Evolutionary conservation across 2,329 filamentous ascomycete species (phyloP).

Genomic region (Paecilomyces fulvus): DNA sequence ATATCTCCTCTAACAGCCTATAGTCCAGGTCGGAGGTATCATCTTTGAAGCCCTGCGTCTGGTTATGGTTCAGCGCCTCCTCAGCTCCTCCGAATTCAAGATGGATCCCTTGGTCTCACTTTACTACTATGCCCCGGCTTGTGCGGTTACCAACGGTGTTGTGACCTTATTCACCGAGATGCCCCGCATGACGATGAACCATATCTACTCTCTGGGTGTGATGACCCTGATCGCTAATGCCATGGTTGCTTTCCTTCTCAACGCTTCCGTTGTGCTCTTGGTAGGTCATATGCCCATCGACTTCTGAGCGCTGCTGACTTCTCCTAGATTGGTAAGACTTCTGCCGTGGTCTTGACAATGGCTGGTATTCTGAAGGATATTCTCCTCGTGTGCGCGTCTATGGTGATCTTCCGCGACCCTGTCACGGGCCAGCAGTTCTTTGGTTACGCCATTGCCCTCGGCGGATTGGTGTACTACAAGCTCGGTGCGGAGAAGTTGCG

Average conservation of each 20-base stretch:
- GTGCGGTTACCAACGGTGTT: constrained; percentile 68
- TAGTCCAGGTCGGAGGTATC: constrained; percentile 64
- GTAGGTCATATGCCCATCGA: constrained; percentile 42
- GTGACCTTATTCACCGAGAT: constrained; percentile 62
- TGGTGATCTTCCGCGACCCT: constrained; percentile 68
- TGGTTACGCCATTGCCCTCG: constrained; percentile 68
- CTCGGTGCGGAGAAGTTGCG: constrained; percentile 58
- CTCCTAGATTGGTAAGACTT: constrained; percentile 73
- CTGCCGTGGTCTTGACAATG: constrained; percentile 74
- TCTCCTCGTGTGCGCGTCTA: constrained; percentile 66
- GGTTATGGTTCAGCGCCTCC: constrained; percentile 76
- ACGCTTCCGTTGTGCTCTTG: constrained; percentile 74
- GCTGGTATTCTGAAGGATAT: constrained; percentile 85
- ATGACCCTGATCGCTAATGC: constrained; percentile 64
- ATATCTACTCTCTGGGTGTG: constrained; percentile 59
- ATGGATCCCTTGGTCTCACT: constrained; percentile 84
- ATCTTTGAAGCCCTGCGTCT: constrained; percentile 72
- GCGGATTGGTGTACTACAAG: constrained; percentile 60
- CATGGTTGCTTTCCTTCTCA: constrained; percentile 69
- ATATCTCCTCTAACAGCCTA: too few relatives aligned
- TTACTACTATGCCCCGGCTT: constrained; percentile 84
- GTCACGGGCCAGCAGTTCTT: constrained; percentile 64
- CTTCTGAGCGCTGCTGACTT: too few relatives aligned
- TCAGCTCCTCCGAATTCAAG: constrained; percentile 69
- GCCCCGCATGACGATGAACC: constrained; percentile 54